A percentile compares a stretch with the other conserved stretches of the same genome.
Conservation (phyloP, 73 alveolate species). For the Tetrahymena malaccensis region DNA sequence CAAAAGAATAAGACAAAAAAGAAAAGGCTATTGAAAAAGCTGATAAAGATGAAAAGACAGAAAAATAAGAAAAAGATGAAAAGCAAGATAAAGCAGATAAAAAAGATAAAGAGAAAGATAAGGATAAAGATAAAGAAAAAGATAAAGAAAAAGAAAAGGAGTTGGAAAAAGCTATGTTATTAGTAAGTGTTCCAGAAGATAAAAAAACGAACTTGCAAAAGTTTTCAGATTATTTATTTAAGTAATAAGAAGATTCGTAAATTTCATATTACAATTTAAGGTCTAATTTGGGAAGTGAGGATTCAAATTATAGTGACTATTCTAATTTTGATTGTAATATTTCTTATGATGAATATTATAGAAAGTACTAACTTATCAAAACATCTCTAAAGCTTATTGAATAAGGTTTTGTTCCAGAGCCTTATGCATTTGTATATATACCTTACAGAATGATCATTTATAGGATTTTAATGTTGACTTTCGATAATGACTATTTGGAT, state of each 20-base stretch:
- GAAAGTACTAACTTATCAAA: too few relatives aligned
- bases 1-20: neutral
- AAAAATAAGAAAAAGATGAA: neutral
- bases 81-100: neutral
- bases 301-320: neutral
- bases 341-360: neutral
- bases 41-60: neutral
- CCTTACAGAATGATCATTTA: neutral
- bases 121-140: neutral
- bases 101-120: neutral
- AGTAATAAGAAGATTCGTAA: neutral
- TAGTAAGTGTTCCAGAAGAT: neutral
- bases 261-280: neutral
- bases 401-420: neutral
- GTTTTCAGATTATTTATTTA: neutral
- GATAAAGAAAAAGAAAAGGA: neutral
- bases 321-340: neutral
- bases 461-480: neutral
- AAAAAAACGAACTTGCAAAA: neutral
- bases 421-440: neutral
- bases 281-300: neutral
- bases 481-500: neutral
- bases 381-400: neutral
- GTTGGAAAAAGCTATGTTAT: neutral
- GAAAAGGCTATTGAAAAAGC: neutral